Evolutionary conservation across 805 yeast species (phyloP).

Genomic region (Hanseniaspora lachancei): DNA sequence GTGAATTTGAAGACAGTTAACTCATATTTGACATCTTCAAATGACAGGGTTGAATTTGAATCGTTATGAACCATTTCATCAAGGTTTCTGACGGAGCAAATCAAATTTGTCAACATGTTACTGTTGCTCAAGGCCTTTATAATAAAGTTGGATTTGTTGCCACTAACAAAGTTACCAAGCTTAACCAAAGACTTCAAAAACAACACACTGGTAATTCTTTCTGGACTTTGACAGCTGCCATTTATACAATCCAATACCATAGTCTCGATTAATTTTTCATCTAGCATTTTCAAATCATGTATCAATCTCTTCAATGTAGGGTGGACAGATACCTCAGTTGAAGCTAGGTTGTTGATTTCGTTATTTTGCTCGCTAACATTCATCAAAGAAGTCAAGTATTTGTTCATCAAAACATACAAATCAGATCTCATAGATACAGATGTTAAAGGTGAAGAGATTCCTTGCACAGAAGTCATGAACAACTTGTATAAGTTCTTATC

Average conservation of each 20-base stretch:
- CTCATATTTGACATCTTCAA: constrained; percentile 54
- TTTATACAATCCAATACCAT: constrained; percentile 62
- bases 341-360: neutral
- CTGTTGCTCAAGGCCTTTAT: constrained; percentile 48
- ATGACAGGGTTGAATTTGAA: constrained; percentile 25
- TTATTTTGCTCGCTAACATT: constrained; percentile 16
- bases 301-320: constrained; percentile 34
- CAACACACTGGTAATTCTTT: constrained; percentile 63
- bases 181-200: constrained; percentile 56
- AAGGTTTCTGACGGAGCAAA: constrained; percentile 53
- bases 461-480: constrained; percentile 60
- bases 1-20: constrained; percentile 64
- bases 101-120: constrained; percentile 52
- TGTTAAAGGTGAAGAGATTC: constrained; percentile 58
- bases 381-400: constrained; percentile 43
- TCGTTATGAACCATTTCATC: constrained; percentile 37
- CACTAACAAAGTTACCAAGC: constrained; percentile 31
- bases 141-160: constrained; percentile 39
- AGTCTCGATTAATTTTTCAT: constrained; percentile 50
- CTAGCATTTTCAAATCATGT: constrained; percentile 41
- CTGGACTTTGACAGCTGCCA: constrained; percentile 54
- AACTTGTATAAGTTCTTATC: constrained; percentile 52
- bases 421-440: constrained; percentile 62
- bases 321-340: neutral
- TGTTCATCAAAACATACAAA: constrained; percentile 59